Evolutionary conservation across 2,329 filamentous ascomycete genomes (phyloP), one percentile per base, ranked within the genome.

Genomic region (Trichoderma pleuroti): DNA sequence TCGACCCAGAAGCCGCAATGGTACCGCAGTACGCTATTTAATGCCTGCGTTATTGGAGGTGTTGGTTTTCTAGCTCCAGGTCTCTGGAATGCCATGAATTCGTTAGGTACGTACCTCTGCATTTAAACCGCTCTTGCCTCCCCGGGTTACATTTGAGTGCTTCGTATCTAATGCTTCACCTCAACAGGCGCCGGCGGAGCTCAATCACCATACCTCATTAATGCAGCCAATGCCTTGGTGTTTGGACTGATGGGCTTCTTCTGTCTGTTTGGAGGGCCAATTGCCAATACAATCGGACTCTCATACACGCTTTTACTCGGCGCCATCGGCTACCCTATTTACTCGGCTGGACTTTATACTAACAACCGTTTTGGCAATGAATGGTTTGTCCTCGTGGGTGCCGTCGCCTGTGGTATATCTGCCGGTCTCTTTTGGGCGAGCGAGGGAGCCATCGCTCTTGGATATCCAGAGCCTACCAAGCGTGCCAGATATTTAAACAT

Each of bases 71-170:
- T 85, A 42, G 83, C 83, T 0, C 84, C 84, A 0, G 84, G 84
- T 0, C 76, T 88, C 4, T 88, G 86, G 86, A 87, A 86, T 75
- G 86, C 86, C 1, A 86, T 87, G 83, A 87, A 85, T 72, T 68
- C 65, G 5, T 9, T 68, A 36, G 65, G 65, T 68, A 68, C 26
- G 26, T 28, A 28, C 26, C 26, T 28, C 60, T 1, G 11, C 12
- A 26, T 24, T 9, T 24, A 24, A 9, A 18, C 59, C 12, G 16
- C 16, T 21, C 26, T 28, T 28, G 26, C 18, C 9, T 14, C 8
- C 21, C 32, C 16, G 21, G 18, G 6, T 49, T 21, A 18, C 26
- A 21, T 16, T 8, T 24, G 16, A 1, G 16, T 3, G 10, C 4
- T 12, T 28, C 8, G 16, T 14, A 28, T 49, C 65, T 68, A 49